A percentile compares a stretch with the other conserved stretches of the same genome.
Conservation (phyloP, 208 protist species). For the Lotmaria passim region DNA sequence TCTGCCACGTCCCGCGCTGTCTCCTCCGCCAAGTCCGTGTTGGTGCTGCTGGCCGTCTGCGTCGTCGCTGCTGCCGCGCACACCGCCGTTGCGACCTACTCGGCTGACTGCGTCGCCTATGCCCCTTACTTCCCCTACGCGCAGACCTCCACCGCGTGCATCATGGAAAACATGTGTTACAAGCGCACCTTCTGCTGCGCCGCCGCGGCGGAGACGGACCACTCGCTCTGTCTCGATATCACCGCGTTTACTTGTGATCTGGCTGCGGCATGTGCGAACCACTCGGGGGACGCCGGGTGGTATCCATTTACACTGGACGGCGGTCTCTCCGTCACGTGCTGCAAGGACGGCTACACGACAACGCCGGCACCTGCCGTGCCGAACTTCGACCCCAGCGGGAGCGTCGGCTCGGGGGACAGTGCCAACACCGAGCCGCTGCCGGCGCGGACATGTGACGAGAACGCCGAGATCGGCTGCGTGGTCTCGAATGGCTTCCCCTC, state of each 20-base stretch:
- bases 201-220: neutral
- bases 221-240: conserved; percentile 18
- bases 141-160: conserved; percentile 10
- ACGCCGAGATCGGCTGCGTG: conserved; percentile 3
- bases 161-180: conserved; percentile 22
- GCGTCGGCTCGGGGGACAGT: neutral
- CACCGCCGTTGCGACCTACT: neutral
- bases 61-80: neutral
- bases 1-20: neutral
- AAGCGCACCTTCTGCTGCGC: conserved; percentile 27
- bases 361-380: conserved; percentile 11
- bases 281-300: conserved; percentile 5
- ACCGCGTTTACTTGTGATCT: conserved; percentile 22
- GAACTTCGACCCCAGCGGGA: conserved; percentile 2
- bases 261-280: conserved; percentile 4
- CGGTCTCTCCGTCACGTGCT: conserved; percentile 26
- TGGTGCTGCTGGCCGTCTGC: neutral
- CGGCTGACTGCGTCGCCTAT: conserved; percentile 7
- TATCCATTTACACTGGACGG: conserved; percentile 17
- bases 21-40: neutral
- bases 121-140: conserved; percentile 24
- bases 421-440: neutral
- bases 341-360: conserved; percentile 8
- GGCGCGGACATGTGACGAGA: conserved; percentile 13
- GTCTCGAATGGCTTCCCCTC: conserved; percentile 8